Evolutionary conservation across 2,329 filamentous ascomycete genomes (phyloP).

Genomic region (Diaporthe ampelina): DNA sequence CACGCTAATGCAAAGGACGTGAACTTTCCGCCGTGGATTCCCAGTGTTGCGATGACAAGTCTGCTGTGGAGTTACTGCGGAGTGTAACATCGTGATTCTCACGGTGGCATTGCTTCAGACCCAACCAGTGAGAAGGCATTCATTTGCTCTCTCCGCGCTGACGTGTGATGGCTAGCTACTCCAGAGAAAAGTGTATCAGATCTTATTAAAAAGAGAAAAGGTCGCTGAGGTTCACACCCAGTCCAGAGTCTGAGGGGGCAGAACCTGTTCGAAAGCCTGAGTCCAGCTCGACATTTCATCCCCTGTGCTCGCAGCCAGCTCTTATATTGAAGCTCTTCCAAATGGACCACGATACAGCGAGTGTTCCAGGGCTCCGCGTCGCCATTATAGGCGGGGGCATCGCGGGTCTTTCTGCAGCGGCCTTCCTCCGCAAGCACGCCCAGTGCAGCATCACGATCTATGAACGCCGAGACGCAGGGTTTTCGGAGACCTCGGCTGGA

Average conservation of each 20-base stretch:
- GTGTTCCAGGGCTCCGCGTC: not conserved
- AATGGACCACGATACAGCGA: not conserved
- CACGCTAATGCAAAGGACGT: not conserved
- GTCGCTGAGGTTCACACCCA: not conserved
- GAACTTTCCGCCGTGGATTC: not conserved
- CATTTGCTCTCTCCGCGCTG: constrained; percentile 26
- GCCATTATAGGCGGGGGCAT: constrained; percentile 8
- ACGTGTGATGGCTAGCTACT: constrained; percentile 4
- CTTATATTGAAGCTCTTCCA: not conserved
- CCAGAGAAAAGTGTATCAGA: not conserved
- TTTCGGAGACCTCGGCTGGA: not conserved
- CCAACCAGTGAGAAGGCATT: constrained; percentile 14
- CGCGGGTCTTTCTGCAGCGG: constrained; percentile 1
- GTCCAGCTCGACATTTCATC: not conserved
- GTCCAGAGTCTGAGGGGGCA: not conserved
- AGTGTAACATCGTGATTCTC: constrained; percentile 35
- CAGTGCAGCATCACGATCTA: not conserved
- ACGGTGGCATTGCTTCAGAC: constrained; percentile 33
- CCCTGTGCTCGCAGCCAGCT: not conserved
- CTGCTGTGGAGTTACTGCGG: constrained; percentile 10
- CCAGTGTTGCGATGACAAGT: constrained; percentile 6
- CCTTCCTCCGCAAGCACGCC: constrained; percentile 13
- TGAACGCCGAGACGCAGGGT: not conserved
- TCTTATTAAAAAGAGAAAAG: not conserved
- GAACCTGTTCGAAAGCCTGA: not conserved